A percentile compares a stretch with the other conserved stretches of the same genome.
These are phyloP conservation scores for Phytopythium aichiense DNA, from an alignment of 352 stramenopile genomes.

Conservation along the genomic window DNA sequence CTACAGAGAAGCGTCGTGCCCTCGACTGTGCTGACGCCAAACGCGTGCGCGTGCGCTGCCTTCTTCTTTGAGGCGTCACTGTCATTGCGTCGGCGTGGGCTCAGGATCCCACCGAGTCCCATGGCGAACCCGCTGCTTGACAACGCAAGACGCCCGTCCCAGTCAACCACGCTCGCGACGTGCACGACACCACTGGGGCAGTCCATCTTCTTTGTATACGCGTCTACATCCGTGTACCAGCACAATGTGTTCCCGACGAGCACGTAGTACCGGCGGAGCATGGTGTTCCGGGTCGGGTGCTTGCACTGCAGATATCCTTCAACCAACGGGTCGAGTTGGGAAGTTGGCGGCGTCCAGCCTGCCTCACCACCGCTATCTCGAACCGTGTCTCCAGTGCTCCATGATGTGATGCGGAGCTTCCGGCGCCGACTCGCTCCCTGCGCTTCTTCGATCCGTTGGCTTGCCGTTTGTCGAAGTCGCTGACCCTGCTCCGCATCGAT, in stretches of 20 bases:
- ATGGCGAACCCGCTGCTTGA: constrained; percentile 5
- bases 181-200: constrained; percentile 60
- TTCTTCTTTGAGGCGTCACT: constrained; percentile 30
- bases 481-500: constrained; percentile 30
- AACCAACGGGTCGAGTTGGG: constrained; percentile 59
- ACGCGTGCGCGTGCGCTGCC: constrained; percentile 49
- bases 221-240: constrained; percentile 75
- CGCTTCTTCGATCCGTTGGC: constrained; percentile 47
- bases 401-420: constrained; percentile 62
- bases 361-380: constrained; percentile 10
- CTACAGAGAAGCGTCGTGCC: constrained; percentile 63
- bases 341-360: constrained; percentile 14
- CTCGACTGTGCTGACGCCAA: constrained; percentile 60
- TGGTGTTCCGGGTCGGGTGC: constrained; percentile 49
- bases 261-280: constrained; percentile 79
- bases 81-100: constrained; percentile 5
- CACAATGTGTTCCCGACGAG: constrained; percentile 74
- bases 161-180: constrained; percentile 53
- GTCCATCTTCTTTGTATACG: constrained; percentile 41
- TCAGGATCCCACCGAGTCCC: constrained; percentile 2
- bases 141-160: constrained; percentile 48
- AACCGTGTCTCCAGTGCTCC: constrained; percentile 23
- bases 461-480: constrained; percentile 36
- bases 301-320: constrained; percentile 74
- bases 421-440: constrained; percentile 24